phyloP scores from a whole-genome alignment of 139 green algal species.

The Helicosporidium sp. region DNA sequence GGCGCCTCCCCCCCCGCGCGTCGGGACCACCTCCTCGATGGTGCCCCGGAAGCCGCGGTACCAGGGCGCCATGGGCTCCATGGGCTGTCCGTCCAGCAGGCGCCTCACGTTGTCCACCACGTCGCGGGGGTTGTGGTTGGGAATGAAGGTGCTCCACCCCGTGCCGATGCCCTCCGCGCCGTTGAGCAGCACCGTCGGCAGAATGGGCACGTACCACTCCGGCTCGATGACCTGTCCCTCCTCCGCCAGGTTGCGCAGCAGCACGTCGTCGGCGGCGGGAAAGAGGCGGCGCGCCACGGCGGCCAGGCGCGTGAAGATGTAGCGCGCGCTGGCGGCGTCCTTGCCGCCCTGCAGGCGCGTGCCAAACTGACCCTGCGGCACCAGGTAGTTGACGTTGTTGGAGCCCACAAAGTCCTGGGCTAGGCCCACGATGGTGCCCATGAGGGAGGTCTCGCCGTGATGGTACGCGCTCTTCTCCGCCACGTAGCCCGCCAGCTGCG shows the following conservation, averaged over 20 bases:
- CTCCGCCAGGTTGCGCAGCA: slow-evolving; percentile 86
- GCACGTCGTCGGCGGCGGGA: slow-evolving; percentile 69
- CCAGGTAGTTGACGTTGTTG: slow-evolving; percentile 97
- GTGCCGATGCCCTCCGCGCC: slow-evolving; percentile 97
- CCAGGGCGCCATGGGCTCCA: slow-evolving; percentile 73
- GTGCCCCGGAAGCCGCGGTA: slow-evolving; percentile 55
- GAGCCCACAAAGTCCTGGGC: slow-evolving; percentile 87
- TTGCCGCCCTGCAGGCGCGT: slow-evolving; percentile 85
- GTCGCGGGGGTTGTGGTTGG: slow-evolving; percentile 91
- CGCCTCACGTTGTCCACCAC: slow-evolving; percentile 72
- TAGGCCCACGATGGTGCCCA: slow-evolving; percentile 68
- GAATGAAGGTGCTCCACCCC: slow-evolving; percentile 89
- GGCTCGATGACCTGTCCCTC: slow-evolving; percentile 94
- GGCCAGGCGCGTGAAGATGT: slow-evolving; percentile 91
- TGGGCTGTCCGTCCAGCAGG: slow-evolving; percentile 55
- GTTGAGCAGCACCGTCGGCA: slow-evolving; percentile 84
- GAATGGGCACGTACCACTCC: slow-evolving; percentile 67
- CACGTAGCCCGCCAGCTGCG: slow-evolving; percentile 87
- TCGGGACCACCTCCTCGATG: slow-evolving; percentile 44
- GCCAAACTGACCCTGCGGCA: slow-evolving; percentile 66
- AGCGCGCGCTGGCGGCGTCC: slow-evolving; percentile 76
- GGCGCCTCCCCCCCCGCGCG: neutral
- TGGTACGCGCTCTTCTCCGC: slow-evolving; percentile 95
- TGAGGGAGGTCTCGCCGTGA: slow-evolving; percentile 79
- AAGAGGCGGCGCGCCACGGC: slow-evolving; percentile 69